Base-by-base conservation (phyloP, 768 basidiomycete genomes). In the Suillus clintonianus region DNA sequence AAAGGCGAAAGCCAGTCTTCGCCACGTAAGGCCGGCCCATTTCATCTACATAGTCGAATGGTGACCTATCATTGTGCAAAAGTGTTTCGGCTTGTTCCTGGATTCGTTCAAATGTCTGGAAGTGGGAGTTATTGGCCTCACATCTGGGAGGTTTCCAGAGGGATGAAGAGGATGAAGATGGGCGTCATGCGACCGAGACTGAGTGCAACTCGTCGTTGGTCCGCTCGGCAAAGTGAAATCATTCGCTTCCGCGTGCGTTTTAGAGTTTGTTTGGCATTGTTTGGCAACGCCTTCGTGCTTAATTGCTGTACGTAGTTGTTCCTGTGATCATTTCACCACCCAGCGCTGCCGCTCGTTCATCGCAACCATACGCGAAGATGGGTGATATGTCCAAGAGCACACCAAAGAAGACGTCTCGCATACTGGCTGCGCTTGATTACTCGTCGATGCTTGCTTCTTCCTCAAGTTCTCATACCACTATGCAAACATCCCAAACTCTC, bases 21-120 rank as follows among this genome's bases (percentile, higher is more conserved):
- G 91, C 94, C 10, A 98, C 96, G 5, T 96, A 99, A 74, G 85
- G 91, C 64, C 68, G 89, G 6, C 75, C 9, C 75, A 80, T 48
- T 90, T 7, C 85, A 84, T 19, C 80, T 99, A 68, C n/a, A n/a
- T n/a, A n/a, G 82, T 30, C 30, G 17, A 97, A 97, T 71, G 93
- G 91, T 2, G 86, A 92, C 70, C 76, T 93, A 56, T 75, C 80
- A n/a, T n/a, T n/a, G 76, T 97, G 58, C 77, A 79, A 64, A 78
- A 74, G 10, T 93, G 92, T 74, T 75, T 90, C 43, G 62, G 70
- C 10, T 80, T 78, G 53, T 93, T 87, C 72, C 91, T 92, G 1
- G 84, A 88, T 4, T 81, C 89, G 50, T 90, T 97, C 72, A 80
- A 84, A 37, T 74, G 95, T 57, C 80, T 82, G 42, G 72, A 87